Evolutionary conservation across 805 yeast genomes (phyloP), one percentile per base, ranked within the genome.

Genomic region (Saturnispora quitensis): DNA sequence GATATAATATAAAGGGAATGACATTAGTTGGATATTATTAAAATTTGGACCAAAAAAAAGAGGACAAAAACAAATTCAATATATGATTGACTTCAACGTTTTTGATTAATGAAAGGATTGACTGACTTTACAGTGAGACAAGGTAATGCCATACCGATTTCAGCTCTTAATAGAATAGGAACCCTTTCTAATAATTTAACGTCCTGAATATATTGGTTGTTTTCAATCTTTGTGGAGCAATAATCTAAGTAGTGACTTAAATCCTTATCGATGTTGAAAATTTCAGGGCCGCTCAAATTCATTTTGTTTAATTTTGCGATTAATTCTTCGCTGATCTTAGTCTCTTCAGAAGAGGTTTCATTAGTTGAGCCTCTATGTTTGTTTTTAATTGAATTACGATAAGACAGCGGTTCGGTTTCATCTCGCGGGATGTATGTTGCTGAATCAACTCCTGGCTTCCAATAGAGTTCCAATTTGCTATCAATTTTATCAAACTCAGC

Each of bases 141-240:
- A 17, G 99, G 99, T 50, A 91, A 73, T 2, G 97, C 91, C 90
- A 89, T 89, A 48, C 97, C 97, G 49, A 89, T 80, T 65, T 90
- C 98, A 0, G 97, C 89, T 61, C 97, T 76, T 56, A 93, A 73
- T 55, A 91, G 72, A 33, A 91, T 81, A 9, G 98, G 98, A 47
- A 91, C 84, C 59, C 81, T 83, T 47, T 76, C 76, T 61, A 90
- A 71, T 61, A 87, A 91, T 55, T 78, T 75, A 48, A 91, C 82
- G 62, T 87, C 95, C 71, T 93, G 98, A 46, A 93, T 77, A 61
- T 73, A 74, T 52, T 75, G 66, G 34, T 74, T 82, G 43, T 78
- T 82, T 52, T 86, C 91, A 33, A 72, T 71, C 57, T 86, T 74
- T 1, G 84, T 80, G 35, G 68, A 68, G 24, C 87, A 75, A 34